Evolutionary conservation across 2,329 filamentous ascomycete genomes (phyloP).

Genomic region (Onygena corvina): DNA sequence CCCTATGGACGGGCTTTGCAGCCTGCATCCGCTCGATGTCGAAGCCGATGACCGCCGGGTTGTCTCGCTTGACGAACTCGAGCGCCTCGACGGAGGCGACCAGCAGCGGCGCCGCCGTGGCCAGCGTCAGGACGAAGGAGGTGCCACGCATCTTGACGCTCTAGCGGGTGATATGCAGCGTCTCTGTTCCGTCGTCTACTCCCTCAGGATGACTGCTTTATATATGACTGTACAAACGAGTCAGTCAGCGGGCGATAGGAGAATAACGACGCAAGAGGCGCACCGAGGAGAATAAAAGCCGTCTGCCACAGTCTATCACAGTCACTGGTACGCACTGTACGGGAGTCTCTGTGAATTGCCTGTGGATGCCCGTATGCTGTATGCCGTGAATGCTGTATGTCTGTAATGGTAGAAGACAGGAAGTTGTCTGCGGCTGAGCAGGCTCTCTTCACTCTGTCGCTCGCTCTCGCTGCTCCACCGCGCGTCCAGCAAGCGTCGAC

Average conservation of each 20-base stretch:
- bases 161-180: background rate
- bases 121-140: slow-evolving; percentile 1
- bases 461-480: no score
- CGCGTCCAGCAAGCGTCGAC: background rate
- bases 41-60: slow-evolving; percentile 39
- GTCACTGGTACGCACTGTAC: no score
- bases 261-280: no score
- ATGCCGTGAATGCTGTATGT: no score
- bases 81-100: slow-evolving; percentile 16
- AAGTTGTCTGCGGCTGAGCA: slow-evolving; percentile 1
- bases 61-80: slow-evolving; percentile 24
- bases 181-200: background rate
- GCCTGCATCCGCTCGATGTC: slow-evolving; percentile 41
- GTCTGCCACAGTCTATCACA: no score
- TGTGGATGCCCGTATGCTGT: no score
- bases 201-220: no score
- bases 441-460: background rate
- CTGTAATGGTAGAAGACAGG: no score
- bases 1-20: slow-evolving; percentile 35
- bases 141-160: slow-evolving; percentile 1
- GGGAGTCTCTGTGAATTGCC: no score
- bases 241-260: no score
- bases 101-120: background rate
- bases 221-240: no score
- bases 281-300: no score